A percentile compares a stretch with the other conserved stretches of the same genome.
phyloP scores from a whole-genome alignment of 306 rosid genomes.

The Dalbergia oliveri region DNA sequence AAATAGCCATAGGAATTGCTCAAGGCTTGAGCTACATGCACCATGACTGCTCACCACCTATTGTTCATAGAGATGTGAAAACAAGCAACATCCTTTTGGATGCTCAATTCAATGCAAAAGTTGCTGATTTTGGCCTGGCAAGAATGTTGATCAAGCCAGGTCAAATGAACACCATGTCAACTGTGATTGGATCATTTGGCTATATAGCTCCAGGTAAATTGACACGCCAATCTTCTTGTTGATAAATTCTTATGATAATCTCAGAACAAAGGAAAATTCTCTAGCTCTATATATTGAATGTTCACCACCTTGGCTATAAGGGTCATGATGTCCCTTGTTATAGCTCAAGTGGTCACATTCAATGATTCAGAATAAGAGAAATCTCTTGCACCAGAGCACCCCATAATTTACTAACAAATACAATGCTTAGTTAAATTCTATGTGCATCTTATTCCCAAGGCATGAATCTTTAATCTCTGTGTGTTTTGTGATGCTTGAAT shows the following conservation, averaged over 20 bases:
- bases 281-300: not conserved
- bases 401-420: slow-evolving; percentile 10
- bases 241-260: not conserved
- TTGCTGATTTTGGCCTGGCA: slow-evolving; percentile 53
- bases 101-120: slow-evolving; percentile 53
- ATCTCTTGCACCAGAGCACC: not conserved
- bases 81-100: slow-evolving; percentile 56
- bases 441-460: not conserved
- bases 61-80: slow-evolving; percentile 54
- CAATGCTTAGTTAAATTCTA: not conserved
- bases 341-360: too few relatives aligned
- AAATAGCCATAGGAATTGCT: slow-evolving; percentile 51
- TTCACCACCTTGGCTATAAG: too few relatives aligned
- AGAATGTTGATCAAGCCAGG: slow-evolving; percentile 46
- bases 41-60: slow-evolving; percentile 49
- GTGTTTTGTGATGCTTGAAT: slow-evolving; percentile 4
- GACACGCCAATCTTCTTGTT: slow-evolving; percentile 1
- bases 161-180: slow-evolving; percentile 47
- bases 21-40: slow-evolving; percentile 56
- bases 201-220: slow-evolving; percentile 54
- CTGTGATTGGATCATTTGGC: slow-evolving; percentile 53
- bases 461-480: not conserved
- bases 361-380: not conserved
- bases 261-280: not conserved
- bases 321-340: too few relatives aligned